Percentiles rank a stretch among this genome's conserved stretches.
Conservation (phyloP, 2,329 filamentous ascomycete genomes). For the Apiospora arundinis region DNA sequence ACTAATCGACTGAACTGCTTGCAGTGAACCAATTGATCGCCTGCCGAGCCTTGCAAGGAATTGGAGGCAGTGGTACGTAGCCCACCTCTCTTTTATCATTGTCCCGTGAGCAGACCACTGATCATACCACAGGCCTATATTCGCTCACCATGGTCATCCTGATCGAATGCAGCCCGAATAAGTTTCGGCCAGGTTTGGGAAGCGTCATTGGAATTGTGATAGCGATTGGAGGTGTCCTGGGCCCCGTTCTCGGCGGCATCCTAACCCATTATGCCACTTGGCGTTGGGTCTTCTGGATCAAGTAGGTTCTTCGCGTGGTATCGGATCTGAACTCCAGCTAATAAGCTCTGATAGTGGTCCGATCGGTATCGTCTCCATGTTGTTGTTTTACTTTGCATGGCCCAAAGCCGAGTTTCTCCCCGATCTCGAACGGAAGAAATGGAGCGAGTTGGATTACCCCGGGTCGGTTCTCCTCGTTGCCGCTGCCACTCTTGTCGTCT, state of each 20-base stretch:
- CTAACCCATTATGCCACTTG: slow-evolving; percentile 56
- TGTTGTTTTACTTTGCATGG: slow-evolving; percentile 57
- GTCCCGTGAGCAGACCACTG: not conserved
- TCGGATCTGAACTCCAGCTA: not conserved
- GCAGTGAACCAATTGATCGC: slow-evolving; percentile 53
- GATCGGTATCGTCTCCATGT: slow-evolving; percentile 52
- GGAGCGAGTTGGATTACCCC: slow-evolving; percentile 58
- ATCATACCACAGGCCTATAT: slow-evolving; percentile 50
- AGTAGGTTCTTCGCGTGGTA: slow-evolving; percentile 46
- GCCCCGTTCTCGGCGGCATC: slow-evolving; percentile 58
- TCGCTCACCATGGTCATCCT: slow-evolving; percentile 63
- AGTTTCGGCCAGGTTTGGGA: slow-evolving; percentile 50
- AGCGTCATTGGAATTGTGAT: slow-evolving; percentile 56
- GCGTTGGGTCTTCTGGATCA: slow-evolving; percentile 67
- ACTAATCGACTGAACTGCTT: not conserved
- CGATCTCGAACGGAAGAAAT: slow-evolving; percentile 45
- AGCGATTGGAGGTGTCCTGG: slow-evolving; percentile 55
- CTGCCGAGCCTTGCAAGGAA: slow-evolving; percentile 56
- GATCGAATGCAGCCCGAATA: slow-evolving; percentile 54
- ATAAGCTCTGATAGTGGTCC: slow-evolving; percentile 50
- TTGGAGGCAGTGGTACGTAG: slow-evolving; percentile 56
- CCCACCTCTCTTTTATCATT: not conserved
- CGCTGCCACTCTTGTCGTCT: slow-evolving; percentile 61
- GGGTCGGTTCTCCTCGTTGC: slow-evolving; percentile 61
- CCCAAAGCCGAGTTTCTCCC: slow-evolving; percentile 51